Evolutionary conservation across 1,284 basidiomycete species (phyloP).

Genomic region (Ustilago nuda): DNA sequence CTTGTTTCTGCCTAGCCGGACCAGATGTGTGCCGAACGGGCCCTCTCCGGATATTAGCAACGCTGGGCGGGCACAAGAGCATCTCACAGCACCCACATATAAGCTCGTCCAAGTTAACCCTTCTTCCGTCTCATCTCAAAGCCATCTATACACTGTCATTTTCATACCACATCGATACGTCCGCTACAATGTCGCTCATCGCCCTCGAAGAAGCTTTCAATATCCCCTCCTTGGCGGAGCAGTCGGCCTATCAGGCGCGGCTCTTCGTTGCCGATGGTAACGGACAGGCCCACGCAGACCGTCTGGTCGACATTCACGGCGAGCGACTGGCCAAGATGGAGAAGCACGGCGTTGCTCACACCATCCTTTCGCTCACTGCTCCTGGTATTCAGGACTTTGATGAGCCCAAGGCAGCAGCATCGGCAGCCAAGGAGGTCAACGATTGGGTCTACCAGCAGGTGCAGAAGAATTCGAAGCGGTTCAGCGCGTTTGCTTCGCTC

Average conservation of each 20-base stretch:
- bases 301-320: slow-evolving; percentile 57
- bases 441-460: slow-evolving; percentile 63
- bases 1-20: slow-evolving; percentile 8
- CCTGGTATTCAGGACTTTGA: slow-evolving; percentile 64
- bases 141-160: not conserved
- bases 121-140: not conserved
- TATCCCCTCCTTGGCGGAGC: slow-evolving; percentile 45
- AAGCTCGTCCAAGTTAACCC: not conserved
- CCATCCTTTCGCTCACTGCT: slow-evolving; percentile 61
- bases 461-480: slow-evolving; percentile 60
- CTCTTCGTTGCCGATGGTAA: slow-evolving; percentile 52
- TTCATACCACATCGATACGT: not conserved
- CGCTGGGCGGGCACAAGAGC: not conserved
- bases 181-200: slow-evolving; percentile 34
- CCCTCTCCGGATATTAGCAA: slow-evolving; percentile 12
- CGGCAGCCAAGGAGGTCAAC: slow-evolving; percentile 56
- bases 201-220: slow-evolving; percentile 55
- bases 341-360: slow-evolving; percentile 58
- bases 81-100: not conserved
- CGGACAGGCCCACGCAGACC: slow-evolving; percentile 48
- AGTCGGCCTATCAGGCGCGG: slow-evolving; percentile 50
- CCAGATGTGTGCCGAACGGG: slow-evolving; percentile 17
- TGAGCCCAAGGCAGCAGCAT: slow-evolving; percentile 56
- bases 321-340: slow-evolving; percentile 63
- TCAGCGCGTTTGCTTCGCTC: slow-evolving; percentile 68